A percentile compares a stretch with the other conserved stretches of the same genome.
phyloP scores from a whole-genome alignment of 495 filamentous ascomycete genomes.

The Bathelium albidoporum region DNA sequence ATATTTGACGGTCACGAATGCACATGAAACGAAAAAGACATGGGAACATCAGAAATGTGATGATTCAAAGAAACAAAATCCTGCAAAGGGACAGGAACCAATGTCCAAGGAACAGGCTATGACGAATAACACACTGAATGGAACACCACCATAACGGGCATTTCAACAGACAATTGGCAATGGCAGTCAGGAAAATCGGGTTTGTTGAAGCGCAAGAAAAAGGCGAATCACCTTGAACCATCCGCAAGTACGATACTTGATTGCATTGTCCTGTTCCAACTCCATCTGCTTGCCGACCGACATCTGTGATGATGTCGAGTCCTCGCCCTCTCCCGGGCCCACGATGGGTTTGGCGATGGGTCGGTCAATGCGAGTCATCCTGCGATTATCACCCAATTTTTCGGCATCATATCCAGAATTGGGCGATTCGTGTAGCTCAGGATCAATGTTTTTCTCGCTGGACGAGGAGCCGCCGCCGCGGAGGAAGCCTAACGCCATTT shows the following conservation, averaged over 20 bases:
- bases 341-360: conserved; percentile 13
- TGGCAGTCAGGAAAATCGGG: not conserved
- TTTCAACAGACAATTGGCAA: not conserved
- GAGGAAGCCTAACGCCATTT: conserved; percentile 42
- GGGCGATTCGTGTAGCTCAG: not conserved
- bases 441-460: conserved; percentile 3
- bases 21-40: not conserved
- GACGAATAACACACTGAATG: too few relatives aligned
- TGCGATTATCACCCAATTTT: conserved; percentile 12
- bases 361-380: conserved; percentile 25
- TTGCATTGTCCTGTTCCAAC: conserved; percentile 63
- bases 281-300: conserved; percentile 63
- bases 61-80: too few relatives aligned
- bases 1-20: not conserved
- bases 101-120: too few relatives aligned
- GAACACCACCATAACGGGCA: too few relatives aligned
- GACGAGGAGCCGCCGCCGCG: not conserved
- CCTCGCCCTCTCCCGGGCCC: conserved; percentile 12
- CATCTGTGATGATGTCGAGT: conserved; percentile 35
- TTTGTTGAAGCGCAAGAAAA: not conserved
- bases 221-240: conserved; percentile 63
- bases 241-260: conserved; percentile 82
- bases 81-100: too few relatives aligned
- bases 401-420: conserved; percentile 15
- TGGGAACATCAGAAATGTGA: not conserved